phyloP scores from a whole-genome alignment of 2,329 filamentous ascomycete genomes.

The Sclerotiophoma versabilis region DNA sequence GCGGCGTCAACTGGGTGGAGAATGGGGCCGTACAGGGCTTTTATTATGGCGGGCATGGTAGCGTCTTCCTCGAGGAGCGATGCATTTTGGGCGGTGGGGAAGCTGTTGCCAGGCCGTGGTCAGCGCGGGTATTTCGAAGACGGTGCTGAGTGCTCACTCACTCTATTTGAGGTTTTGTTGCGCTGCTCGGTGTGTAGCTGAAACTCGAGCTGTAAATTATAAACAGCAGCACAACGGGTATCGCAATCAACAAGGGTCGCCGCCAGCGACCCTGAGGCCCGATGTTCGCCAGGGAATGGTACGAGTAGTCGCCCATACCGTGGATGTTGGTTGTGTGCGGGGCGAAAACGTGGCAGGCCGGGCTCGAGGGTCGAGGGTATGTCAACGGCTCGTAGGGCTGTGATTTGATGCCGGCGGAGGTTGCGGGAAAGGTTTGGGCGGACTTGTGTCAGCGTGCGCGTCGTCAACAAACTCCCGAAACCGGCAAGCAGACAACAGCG shows the following conservation, averaged over 20 bases:
- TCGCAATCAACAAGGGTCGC: slow-evolving; percentile 40
- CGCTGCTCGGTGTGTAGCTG: slow-evolving; percentile 29
- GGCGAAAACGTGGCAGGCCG: slow-evolving; percentile 4
- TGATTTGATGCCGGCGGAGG: slow-evolving; percentile 5
- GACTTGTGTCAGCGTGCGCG: slow-evolving; percentile 11
- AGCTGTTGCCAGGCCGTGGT: slow-evolving; percentile 24
- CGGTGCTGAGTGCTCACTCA: slow-evolving; percentile 20
- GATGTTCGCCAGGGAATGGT: slow-evolving; percentile 41
- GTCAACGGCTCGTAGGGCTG: slow-evolving; percentile 3
- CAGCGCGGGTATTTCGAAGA: not conserved
- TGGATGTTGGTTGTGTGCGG: slow-evolving; percentile 2
- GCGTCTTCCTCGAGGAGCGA: slow-evolving; percentile 37
- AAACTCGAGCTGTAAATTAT: slow-evolving; percentile 41
- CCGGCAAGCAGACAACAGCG: not conserved
- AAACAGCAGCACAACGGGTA: slow-evolving; percentile 41
- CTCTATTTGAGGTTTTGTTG: slow-evolving; percentile 27
- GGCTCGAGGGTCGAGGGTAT: not conserved
- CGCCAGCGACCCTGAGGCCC: slow-evolving; percentile 47
- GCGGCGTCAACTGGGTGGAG: slow-evolving; percentile 44
- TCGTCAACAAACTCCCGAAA: not conserved
- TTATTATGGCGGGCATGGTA: slow-evolving; percentile 48
- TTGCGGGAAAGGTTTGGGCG: slow-evolving; percentile 1
- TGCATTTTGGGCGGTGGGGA: slow-evolving; percentile 34
- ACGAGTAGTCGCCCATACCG: slow-evolving; percentile 37
- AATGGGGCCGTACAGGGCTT: slow-evolving; percentile 47